Percentiles rank a stretch among this genome's conserved stretches.
These are phyloP conservation scores for Rubus parviflorus DNA, from an alignment of 306 rosid species.

Conservation along the genomic window DNA sequence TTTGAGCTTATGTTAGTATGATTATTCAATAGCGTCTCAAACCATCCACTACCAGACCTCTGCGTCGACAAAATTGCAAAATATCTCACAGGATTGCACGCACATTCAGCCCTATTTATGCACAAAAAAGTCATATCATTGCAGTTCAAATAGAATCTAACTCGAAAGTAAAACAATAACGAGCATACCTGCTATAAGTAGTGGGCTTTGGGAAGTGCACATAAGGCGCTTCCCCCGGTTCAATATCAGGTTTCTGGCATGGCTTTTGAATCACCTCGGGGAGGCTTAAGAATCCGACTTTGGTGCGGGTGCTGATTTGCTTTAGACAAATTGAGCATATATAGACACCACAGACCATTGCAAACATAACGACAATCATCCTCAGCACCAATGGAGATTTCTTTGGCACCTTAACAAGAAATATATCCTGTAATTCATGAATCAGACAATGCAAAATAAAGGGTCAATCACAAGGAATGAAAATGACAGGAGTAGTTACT, in stretches of 20 bases:
- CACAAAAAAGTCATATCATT: slow-evolving; percentile 25
- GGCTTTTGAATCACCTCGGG: slow-evolving; percentile 50
- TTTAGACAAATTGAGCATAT: slow-evolving; percentile 84
- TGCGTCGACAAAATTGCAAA: slow-evolving; percentile 94
- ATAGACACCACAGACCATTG: slow-evolving; percentile 89
- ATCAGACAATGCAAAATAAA: slow-evolving; percentile 22
- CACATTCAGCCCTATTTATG: slow-evolving; percentile 74
- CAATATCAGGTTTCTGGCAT: slow-evolving; percentile 67
- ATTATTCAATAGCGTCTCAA: slow-evolving; percentile 90
- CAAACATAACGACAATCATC: slow-evolving; percentile 66
- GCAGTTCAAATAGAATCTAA: slow-evolving; percentile 27
- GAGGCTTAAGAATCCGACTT: slow-evolving; percentile 49
- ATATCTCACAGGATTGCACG: slow-evolving; percentile 82
- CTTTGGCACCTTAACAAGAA: slow-evolving; percentile 61
- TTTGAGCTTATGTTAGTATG: slow-evolving; percentile 94
- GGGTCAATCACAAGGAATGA: neutral
- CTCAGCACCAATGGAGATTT: slow-evolving; percentile 77
- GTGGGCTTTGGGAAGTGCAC: slow-evolving; percentile 84
- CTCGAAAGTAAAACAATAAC: slow-evolving; percentile 22
- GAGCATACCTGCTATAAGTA: slow-evolving; percentile 76
- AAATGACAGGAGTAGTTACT: slow-evolving; percentile 16
- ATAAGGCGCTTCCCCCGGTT: slow-evolving; percentile 65
- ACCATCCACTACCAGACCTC: slow-evolving; percentile 99
- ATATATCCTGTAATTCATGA: slow-evolving; percentile 55
- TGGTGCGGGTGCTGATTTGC: slow-evolving; percentile 64